These are phyloP conservation scores for Fraxinus greggii DNA, from an alignment of 305 asterid genomes.

Conservation along the genomic window DNA sequence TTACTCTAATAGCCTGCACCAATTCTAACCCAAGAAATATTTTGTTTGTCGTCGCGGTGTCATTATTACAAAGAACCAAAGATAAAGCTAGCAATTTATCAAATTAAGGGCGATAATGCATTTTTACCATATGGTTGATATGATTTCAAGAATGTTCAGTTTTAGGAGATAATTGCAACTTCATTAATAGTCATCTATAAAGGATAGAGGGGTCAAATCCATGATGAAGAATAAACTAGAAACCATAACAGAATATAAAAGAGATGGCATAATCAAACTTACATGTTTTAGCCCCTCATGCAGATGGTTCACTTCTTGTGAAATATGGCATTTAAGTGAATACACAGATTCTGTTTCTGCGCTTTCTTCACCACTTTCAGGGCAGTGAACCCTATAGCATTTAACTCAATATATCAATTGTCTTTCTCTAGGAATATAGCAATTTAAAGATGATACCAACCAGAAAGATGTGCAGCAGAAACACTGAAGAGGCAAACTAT, in stretches of 20 bases:
- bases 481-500: background rate
- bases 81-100: slow-evolving; percentile 3
- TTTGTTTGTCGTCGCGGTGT: background rate
- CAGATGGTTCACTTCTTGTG: slow-evolving; percentile 97
- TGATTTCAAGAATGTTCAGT: background rate
- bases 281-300: slow-evolving; percentile 92
- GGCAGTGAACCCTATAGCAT: slow-evolving; percentile 75
- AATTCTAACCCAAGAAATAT: background rate
- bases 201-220: slow-evolving; percentile 14
- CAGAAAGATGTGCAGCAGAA: background rate
- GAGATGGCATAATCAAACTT: slow-evolving; percentile 41
- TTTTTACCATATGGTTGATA: background rate
- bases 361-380: slow-evolving; percentile 98
- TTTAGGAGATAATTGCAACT: background rate
- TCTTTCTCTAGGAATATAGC: background rate
- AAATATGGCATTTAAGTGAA: slow-evolving; percentile 95
- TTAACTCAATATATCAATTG: background rate
- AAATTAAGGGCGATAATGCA: background rate
- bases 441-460: background rate
- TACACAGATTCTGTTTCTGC: slow-evolving; percentile 80
- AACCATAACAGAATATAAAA: slow-evolving; percentile 7
- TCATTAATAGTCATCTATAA: slow-evolving; percentile 8
- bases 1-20: background rate
- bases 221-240: slow-evolving; percentile 2
- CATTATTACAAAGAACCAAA: slow-evolving; percentile 8